Base-by-base conservation (phyloP, 2,329 filamentous ascomycete species). In the Fusarium sp. region DNA sequence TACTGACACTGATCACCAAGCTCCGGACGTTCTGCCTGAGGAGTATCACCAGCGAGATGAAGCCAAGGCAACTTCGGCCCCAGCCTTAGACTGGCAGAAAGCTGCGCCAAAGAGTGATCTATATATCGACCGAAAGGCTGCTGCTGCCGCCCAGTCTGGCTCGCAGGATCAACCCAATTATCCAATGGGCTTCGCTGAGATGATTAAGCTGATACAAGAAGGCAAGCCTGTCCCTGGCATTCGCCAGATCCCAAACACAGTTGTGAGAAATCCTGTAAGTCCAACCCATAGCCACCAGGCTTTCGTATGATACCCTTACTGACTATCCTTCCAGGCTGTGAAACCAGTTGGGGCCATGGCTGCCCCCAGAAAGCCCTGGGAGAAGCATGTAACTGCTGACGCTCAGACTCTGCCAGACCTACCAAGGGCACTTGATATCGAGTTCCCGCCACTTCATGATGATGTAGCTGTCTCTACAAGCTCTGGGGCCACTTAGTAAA, bases 191-290 rank as follows among this genome's bases (percentile, higher is more conserved):
- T 97, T 97, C 78, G 90, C 92, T 9, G 89, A 95, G 69, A 93
- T 97, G 65, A 90, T 97, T 56, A 91, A 93, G 73, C 86, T 97
- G 55, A 92, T 97, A 54, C 92, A 92, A 23, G 90, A 88, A 27
- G 93, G 93, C 53, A 89, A 93, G 71, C 90, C 92, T 0, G 91
- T 97, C 43, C 93, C 94, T 2, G 94, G 94, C 1, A 96, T 97
- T 74, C 89, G 90, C 71, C 88, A 97, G 67, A 95, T 97, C 53
- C 93, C 94, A 6, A 87, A 93, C 70, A 96, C 90, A 0, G 83
- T 97, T 7, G 83, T 94, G 20, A 84, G 88, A 54, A 90, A 91
- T 6, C 87, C 92, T 62, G 90, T 91, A 62, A 86, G 84, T 54
- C 9, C 11, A 39, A 47, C 17, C 11, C 4, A 15, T 9, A 11